Conservation (phyloP, 2,329 filamentous ascomycete species). For the Cladobotryum protrusum region DNA sequence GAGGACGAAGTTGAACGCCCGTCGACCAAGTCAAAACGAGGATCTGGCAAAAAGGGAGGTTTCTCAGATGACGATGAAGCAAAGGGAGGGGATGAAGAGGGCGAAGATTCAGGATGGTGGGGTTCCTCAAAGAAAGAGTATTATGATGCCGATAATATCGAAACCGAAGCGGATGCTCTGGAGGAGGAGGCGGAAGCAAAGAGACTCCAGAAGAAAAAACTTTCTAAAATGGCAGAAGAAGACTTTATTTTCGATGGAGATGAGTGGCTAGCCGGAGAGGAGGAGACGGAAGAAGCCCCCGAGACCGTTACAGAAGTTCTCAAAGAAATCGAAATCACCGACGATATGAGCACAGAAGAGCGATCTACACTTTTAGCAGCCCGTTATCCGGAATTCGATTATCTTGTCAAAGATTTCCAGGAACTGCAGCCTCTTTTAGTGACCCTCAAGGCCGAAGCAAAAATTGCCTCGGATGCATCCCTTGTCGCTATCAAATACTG, state of each 20-base stretch:
- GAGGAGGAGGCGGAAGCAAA: constrained; percentile 91
- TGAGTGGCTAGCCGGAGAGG: constrained; percentile 66
- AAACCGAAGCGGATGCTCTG: constrained; percentile 63
- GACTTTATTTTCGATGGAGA: constrained; percentile 91
- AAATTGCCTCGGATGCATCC: constrained; percentile 44
- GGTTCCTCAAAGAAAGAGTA: constrained; percentile 84
- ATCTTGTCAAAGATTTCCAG: constrained; percentile 72
- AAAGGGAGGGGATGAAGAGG: constrained; percentile 43
- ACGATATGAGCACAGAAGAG: constrained; percentile 71
- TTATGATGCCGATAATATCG: constrained; percentile 76
- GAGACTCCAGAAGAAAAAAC: constrained; percentile 82
- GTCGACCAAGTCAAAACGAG: constrained; percentile 12
- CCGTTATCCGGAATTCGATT: constrained; percentile 88
- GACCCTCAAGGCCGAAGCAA: constrained; percentile 51
- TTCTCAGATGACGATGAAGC: constrained; percentile 52
- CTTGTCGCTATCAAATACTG: constrained; percentile 68
- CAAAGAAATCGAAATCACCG: constrained; percentile 73
- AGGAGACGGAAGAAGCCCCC: constrained; percentile 43
- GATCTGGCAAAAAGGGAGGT: constrained; percentile 27
- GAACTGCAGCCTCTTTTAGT: constrained; percentile 62
- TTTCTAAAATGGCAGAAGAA: constrained; percentile 80
- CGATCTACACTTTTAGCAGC: constrained; percentile 67
- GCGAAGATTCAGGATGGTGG: constrained; percentile 68
- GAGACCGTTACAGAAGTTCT: constrained; percentile 80
- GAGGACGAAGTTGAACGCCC: constrained; percentile 27